Conservation (phyloP, 768 basidiomycete species). For the Saitozyma podzolica region DNA sequence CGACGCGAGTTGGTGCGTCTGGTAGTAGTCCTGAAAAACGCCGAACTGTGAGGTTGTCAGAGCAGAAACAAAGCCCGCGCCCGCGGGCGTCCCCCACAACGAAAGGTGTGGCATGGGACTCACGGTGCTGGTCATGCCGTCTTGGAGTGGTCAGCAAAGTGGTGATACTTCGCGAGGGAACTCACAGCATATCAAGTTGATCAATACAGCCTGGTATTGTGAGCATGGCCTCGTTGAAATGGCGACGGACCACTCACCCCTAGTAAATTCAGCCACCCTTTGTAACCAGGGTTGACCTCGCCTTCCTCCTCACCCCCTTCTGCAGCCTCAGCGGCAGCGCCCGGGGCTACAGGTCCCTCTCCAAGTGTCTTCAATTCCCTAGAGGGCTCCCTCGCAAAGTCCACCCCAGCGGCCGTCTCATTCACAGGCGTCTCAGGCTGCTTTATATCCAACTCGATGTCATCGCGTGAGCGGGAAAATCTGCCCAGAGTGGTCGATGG, state of each 20-base stretch:
- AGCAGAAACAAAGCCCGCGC: not conserved
- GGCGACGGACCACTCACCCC: conserved; percentile 15
- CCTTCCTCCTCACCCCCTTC: conserved; percentile 1
- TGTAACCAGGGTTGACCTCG: conserved; percentile 15
- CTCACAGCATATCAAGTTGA: conserved; percentile 32
- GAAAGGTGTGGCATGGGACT: not conserved
- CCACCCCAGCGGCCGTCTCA: too few relatives aligned
- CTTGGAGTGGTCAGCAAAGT: conserved; percentile 6
- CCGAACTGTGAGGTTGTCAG: conserved; percentile 20
- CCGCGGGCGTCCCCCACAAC: not conserved
- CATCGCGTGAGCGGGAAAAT: too few relatives aligned
- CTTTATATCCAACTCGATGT: too few relatives aligned
- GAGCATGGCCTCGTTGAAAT: not conserved
- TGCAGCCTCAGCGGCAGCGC: not conserved
- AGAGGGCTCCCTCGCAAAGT: too few relatives aligned
- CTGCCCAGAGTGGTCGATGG: too few relatives aligned
- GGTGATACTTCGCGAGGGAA: not conserved
- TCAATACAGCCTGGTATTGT: conserved; percentile 10
- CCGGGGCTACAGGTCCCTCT: conserved; percentile 13
- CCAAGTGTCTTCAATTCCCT: conserved; percentile 6
- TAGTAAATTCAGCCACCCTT: conserved; percentile 19
- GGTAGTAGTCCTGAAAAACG: conserved; percentile 34
- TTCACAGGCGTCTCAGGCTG: too few relatives aligned
- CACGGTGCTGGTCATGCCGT: conserved; percentile 41
- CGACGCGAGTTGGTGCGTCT: conserved; percentile 9